phyloP scores from a whole-genome alignment of 108 stramenopile genomes.

The Bacterosira constricta region DNA sequence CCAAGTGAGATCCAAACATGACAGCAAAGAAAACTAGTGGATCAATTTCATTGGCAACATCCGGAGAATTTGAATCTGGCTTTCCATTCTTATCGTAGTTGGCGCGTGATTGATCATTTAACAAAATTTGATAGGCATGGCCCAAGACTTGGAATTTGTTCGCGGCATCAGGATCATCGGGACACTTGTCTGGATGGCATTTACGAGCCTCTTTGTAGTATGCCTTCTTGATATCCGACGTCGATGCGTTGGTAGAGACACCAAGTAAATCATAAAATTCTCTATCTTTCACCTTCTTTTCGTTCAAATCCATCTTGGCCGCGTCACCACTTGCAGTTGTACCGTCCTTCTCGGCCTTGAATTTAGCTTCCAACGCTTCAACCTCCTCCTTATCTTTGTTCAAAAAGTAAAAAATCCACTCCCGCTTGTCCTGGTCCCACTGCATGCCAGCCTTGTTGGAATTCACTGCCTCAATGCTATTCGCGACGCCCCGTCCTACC shows the following conservation, averaged over 20 bases:
- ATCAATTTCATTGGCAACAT: conserved; percentile 73
- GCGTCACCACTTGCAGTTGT: conserved; percentile 29
- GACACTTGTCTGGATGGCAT: conserved; percentile 90
- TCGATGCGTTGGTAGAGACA: conserved; percentile 78
- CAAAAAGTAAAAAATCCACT: conserved; percentile 78
- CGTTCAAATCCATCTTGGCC: conserved; percentile 24
- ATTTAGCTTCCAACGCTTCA: conserved; percentile 52
- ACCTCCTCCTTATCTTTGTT: conserved; percentile 67
- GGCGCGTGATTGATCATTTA: conserved; percentile 79
- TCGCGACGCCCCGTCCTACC: conserved; percentile 75
- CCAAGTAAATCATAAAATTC: conserved; percentile 86
- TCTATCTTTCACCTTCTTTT: conserved; percentile 78
- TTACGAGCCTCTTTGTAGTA: conserved; percentile 88
- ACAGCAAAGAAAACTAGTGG: conserved; percentile 86
- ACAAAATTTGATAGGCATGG: conserved; percentile 91
- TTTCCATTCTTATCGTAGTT: conserved; percentile 88
- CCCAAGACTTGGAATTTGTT: conserved; percentile 88
- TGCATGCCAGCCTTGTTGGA: conserved; percentile 74
- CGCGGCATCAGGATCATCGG: conserved; percentile 84
- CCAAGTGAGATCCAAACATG: conserved; percentile 85
- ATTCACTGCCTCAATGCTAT: conserved; percentile 74
- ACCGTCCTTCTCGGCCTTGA: conserved; percentile 26
- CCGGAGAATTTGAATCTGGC: conserved; percentile 46
- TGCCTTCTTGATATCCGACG: conserved; percentile 89
- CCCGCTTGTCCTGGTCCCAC: conserved; percentile 81